phyloP scores from a whole-genome alignment of 495 filamentous ascomycete species.

The Hyaloscypha finlandica region DNA sequence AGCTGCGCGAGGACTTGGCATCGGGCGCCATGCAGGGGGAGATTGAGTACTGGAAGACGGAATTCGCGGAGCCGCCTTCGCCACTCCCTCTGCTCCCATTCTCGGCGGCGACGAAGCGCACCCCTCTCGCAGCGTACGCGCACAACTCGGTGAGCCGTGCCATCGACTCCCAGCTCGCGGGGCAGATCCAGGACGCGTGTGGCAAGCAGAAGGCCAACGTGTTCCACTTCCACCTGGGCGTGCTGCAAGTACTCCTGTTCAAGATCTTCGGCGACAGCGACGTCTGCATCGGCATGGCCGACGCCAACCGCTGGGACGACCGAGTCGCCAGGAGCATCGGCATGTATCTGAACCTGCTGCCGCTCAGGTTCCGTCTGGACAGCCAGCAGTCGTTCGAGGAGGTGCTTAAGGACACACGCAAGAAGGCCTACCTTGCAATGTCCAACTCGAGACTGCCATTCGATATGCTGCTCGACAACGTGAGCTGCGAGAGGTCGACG shows the following conservation, averaged over 20 bases:
- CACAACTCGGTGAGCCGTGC: background rate
- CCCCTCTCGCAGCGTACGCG: background rate
- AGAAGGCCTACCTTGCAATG: slow-evolving; percentile 7
- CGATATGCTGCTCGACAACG: slow-evolving; percentile 41
- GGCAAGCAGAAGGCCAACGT: slow-evolving; percentile 11
- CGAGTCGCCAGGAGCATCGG: slow-evolving; percentile 23
- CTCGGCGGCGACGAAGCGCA: background rate
- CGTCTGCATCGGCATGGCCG: slow-evolving; percentile 47
- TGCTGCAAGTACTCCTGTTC: slow-evolving; percentile 29
- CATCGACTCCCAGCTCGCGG: background rate
- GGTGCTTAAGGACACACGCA: background rate
- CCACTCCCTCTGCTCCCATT: slow-evolving; percentile 42
- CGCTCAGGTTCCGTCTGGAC: slow-evolving; percentile 23
- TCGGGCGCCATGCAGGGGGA: slow-evolving; percentile 14
- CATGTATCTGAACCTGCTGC: slow-evolving; percentile 30
- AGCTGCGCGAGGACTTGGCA: slow-evolving; percentile 12
- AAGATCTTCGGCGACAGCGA: slow-evolving; percentile 32
- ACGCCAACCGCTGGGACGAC: slow-evolving; percentile 36
- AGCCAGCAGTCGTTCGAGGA: slow-evolving; percentile 17
- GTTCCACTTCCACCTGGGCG: slow-evolving; percentile 39
- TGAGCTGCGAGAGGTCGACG: slow-evolving; percentile 26
- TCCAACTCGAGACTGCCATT: slow-evolving; percentile 44
- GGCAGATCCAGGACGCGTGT: slow-evolving; percentile 19
- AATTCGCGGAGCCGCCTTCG: slow-evolving; percentile 32
- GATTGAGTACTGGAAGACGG: slow-evolving; percentile 41